Conservation (phyloP, 768 basidiomycete species). For the Mycena pura region DNA sequence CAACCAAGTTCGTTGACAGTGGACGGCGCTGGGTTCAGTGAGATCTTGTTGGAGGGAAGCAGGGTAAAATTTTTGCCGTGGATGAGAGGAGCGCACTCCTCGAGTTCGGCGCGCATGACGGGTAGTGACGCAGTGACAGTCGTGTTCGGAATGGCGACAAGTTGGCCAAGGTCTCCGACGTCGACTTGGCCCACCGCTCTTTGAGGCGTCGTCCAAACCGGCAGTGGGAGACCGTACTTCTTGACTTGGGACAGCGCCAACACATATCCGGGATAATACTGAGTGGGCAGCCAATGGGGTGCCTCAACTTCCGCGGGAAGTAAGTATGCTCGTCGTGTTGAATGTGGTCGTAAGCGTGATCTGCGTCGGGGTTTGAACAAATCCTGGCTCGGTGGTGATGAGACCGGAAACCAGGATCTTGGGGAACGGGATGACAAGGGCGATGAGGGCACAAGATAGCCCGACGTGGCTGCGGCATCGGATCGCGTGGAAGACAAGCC, state of each 20-base stretch:
- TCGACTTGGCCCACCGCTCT: neutral
- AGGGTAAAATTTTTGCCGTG: too few relatives aligned
- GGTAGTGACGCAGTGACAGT: neutral
- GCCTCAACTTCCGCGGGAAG: neutral
- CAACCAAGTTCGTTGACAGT: too few relatives aligned
- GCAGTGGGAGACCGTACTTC: neutral
- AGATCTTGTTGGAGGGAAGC: too few relatives aligned
- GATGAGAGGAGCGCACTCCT: neutral
- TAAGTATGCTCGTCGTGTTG: neutral
- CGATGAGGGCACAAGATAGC: neutral
- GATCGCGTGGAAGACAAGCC: neutral
- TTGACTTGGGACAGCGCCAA: neutral
- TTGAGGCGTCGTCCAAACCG: neutral
- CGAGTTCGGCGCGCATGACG: neutral
- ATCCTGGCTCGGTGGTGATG: neutral
- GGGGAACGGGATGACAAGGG: slow-evolving; percentile 1
- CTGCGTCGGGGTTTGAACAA: too few relatives aligned
- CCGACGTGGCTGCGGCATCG: slow-evolving; percentile 1
- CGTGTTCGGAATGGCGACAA: neutral
- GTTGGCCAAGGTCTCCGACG: too few relatives aligned
- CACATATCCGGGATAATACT: neutral
- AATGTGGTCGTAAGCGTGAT: neutral
- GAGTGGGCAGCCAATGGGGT: neutral
- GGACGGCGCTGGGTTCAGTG: too few relatives aligned
- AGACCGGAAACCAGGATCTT: slow-evolving; percentile 15